Base-by-base conservation (phyloP, 257 asterid species). In the Echites panduratus region DNA sequence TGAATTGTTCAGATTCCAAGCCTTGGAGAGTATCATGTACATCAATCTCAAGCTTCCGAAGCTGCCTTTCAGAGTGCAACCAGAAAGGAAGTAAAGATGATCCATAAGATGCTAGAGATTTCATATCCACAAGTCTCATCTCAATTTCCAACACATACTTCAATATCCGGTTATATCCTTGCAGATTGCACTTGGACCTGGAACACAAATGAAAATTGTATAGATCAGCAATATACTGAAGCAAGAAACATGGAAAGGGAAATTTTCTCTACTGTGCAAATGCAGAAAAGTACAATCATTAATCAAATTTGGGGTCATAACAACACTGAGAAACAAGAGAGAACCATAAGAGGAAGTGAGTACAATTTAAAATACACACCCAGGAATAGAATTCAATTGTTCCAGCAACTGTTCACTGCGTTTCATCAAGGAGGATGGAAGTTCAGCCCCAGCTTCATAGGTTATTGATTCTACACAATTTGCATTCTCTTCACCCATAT, bases 61-160 rank as follows among this genome's bases (percentile, higher is more conserved):
- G 75, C 83, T 79, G 89, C 76, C 72, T 77, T 79, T 85, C 89
- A 47, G 90, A 85, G 77, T 88, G 95, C 83, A 84, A 80, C 99
- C 98, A 95, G 78, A 87, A 95, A 22, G 95, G 92, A 79, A 85
- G 89, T 65, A 95, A 74, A 8, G 85, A 85, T 59, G 87, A 78
- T 53, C 87, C 95, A 78, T 83, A 77, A 73, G 86, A 87, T 79
- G 92, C 86, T 78, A 95, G 75, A 40, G 99, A 82, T 79, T 82
- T 88, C 64, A 92, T 83, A 82, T 94, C 99, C 27, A 86, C 80
- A 48, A 89, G 87, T 79, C 98, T 88, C 71, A 75, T 86, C 86
- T 90, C 96, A 76, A 83, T 85, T 82, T 91, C 98, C 82, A 80
- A 27, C 44, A 67, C 74, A 77, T 74, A 86, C 81, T 84, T 87